Conservation (phyloP, 2,329 filamentous ascomycete genomes). For the Pleochaeta shiraiana region DNA sequence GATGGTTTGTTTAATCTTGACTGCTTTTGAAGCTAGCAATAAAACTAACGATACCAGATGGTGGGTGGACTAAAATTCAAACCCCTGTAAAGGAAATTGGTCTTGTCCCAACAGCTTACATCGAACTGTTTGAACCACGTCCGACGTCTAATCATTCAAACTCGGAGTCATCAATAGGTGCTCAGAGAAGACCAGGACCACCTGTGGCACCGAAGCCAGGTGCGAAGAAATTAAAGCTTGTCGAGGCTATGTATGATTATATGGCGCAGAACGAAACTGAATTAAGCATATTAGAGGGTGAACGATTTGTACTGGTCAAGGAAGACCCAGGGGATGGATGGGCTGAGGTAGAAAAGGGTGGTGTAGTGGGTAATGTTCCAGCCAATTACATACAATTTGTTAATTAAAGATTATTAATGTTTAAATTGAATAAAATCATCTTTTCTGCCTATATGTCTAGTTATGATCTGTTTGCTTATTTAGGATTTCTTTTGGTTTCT, state of each 20-base stretch:
- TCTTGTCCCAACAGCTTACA: slow-evolving; percentile 68
- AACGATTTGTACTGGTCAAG: slow-evolving; percentile 74
- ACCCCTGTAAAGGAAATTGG: slow-evolving; percentile 48
- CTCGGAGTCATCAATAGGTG: slow-evolving; percentile 45
- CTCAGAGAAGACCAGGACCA: slow-evolving; percentile 21
- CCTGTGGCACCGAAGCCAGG: slow-evolving; percentile 78
- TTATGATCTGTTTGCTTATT: too few species aligned
- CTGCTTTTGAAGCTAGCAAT: slow-evolving; percentile 8
- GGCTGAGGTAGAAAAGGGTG: slow-evolving; percentile 90
- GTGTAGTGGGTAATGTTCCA: slow-evolving; percentile 69
- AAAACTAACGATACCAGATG: slow-evolving; percentile 36
- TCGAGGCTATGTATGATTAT: slow-evolving; percentile 86
- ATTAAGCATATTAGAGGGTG: slow-evolving; percentile 77
- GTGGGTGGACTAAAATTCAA: slow-evolving; percentile 79
- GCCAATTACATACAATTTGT: slow-evolving; percentile 52
- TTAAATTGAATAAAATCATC: too few species aligned
- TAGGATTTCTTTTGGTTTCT: too few species aligned
- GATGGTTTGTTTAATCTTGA: slow-evolving; percentile 48
- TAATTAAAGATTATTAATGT: neutral
- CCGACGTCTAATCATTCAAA: slow-evolving; percentile 60
- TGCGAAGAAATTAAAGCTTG: slow-evolving; percentile 85
- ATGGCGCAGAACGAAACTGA: slow-evolving; percentile 66
- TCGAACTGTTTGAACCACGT: slow-evolving; percentile 42
- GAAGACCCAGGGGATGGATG: slow-evolving; percentile 85
- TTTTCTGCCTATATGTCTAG: too few species aligned